Conservation (phyloP, 371 early-diverging fungal species). For the Rhizopus arrhizus region DNA sequence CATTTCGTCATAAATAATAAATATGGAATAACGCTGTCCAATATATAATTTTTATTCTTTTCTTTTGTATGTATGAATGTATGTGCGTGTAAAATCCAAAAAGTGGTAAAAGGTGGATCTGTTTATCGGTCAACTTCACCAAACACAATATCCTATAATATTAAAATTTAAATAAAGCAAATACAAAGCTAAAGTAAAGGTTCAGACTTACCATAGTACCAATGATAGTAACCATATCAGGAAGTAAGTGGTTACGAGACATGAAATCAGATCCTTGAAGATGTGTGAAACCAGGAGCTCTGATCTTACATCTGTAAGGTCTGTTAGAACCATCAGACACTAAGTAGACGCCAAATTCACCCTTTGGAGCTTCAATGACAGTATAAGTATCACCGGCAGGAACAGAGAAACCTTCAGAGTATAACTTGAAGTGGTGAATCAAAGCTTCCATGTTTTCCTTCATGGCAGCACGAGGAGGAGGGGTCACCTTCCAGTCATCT, state of each 20-base stretch:
- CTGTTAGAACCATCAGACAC: slow-evolving; percentile 89
- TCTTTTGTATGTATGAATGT: background rate
- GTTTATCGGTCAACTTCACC: slow-evolving; percentile 84
- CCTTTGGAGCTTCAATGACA: slow-evolving; percentile 97
- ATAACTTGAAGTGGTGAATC: slow-evolving; percentile 98
- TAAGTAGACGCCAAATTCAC: slow-evolving; percentile 93
- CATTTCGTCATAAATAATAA: too few relatives aligned
- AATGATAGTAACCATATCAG: slow-evolving; percentile 95
- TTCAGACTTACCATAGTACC: slow-evolving; percentile 65
- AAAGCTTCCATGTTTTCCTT: slow-evolving; percentile 98
- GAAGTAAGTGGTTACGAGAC: slow-evolving; percentile 87
- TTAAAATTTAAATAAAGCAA: too few relatives aligned
- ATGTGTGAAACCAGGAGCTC: slow-evolving; percentile 97
- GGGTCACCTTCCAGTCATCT: slow-evolving; percentile 94
- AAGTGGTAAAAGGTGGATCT: background rate
- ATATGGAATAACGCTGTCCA: too few relatives aligned
- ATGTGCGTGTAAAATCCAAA: background rate
- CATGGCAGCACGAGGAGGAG: slow-evolving; percentile 93
- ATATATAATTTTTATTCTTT: too few relatives aligned
- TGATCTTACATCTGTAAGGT: slow-evolving; percentile 97
- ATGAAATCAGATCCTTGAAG: slow-evolving; percentile 90
- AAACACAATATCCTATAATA: slow-evolving; percentile 88
- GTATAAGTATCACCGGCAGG: slow-evolving; percentile 97
- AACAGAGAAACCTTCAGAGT: slow-evolving; percentile 96
- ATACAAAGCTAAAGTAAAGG: too few relatives aligned